Conservation (phyloP, 225 moss, liverwort and hornwort genomes). For the Polytrichum commune region DNA sequence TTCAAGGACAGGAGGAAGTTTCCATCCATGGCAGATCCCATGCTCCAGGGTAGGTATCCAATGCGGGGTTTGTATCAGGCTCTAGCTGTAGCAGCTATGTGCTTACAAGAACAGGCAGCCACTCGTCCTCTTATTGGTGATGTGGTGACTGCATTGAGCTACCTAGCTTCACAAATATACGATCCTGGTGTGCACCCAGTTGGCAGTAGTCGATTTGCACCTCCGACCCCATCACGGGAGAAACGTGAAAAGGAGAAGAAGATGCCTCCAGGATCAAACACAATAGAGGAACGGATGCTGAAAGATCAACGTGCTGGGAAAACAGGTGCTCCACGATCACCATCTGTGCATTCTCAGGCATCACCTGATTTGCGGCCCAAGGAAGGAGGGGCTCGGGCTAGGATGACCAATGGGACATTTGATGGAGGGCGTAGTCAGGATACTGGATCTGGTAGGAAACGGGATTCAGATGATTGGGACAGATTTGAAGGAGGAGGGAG, state of each 20-base stretch:
- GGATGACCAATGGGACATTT: conserved; percentile 56
- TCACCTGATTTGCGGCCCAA: conserved; percentile 81
- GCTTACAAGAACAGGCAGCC: conserved; percentile 97
- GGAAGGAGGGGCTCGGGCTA: conserved; percentile 45
- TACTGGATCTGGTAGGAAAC: conserved; percentile 67
- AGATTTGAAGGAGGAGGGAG: conserved; percentile 78
- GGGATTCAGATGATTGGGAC: conserved; percentile 95
- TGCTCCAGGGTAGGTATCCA: conserved; percentile 93
- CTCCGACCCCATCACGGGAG: conserved; percentile 90
- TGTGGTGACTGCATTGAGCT: conserved; percentile 95
- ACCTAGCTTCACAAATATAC: conserved; percentile 95
- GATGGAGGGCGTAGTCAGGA: conserved; percentile 75
- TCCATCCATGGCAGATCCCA: conserved; percentile 99
- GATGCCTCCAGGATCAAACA: conserved; percentile 52
- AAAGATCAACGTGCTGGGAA: conserved; percentile 69
- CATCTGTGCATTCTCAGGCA: conserved; percentile 72
- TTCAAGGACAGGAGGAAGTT: conserved; percentile 97
- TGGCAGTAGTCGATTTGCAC: conserved; percentile 95
- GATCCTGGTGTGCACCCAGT: conserved; percentile 92
- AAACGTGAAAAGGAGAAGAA: conserved; percentile 94
- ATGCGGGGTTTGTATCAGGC: conserved; percentile 98
- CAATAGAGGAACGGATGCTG: conserved; percentile 70
- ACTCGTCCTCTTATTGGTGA: conserved; percentile 94
- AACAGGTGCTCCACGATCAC: conserved; percentile 66
- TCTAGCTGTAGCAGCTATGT: conserved; percentile 97